Percentiles rank a stretch among this genome's conserved stretches.
These are phyloP conservation scores for Coprinopsis cinerea DNA, from an alignment of 768 basidiomycete genomes.

Conservation along the genomic window DNA sequence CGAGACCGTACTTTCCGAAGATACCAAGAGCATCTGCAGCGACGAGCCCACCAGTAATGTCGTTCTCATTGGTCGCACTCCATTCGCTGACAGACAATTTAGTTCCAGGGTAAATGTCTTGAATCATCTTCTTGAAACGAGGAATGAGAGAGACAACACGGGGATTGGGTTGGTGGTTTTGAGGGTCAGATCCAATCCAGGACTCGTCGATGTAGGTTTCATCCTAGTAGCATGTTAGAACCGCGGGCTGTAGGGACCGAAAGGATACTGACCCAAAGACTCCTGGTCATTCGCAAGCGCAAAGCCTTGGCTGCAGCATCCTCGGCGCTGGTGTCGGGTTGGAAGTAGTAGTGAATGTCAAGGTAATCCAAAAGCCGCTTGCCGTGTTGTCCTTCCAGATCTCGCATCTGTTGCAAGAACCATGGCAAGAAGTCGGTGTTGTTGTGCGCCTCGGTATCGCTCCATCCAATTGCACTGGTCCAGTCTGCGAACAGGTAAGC, in stretches of 20 bases:
- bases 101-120: constrained; percentile 46
- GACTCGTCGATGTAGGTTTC: constrained; percentile 49
- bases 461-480: constrained; percentile 43
- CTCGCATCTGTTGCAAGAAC: constrained; percentile 47
- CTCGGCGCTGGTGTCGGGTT: constrained; percentile 46
- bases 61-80: constrained; percentile 41
- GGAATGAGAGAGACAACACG: constrained; percentile 40
- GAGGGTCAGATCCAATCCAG: constrained; percentile 38
- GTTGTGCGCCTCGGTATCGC: constrained; percentile 44
- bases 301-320: constrained; percentile 46
- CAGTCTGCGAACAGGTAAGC: constrained; percentile 32
- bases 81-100: constrained; percentile 51
- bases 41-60: constrained; percentile 48
- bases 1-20: constrained; percentile 43
- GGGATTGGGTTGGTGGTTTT: constrained; percentile 44
- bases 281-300: constrained; percentile 43
- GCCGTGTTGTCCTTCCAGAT: constrained; percentile 26
- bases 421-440: constrained; percentile 52
- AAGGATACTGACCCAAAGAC: constrained; percentile 36
- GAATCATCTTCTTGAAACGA: constrained; percentile 44
- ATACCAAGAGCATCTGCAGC: constrained; percentile 48
- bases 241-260: not conserved
- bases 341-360: constrained; percentile 54
- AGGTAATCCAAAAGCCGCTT: constrained; percentile 48
- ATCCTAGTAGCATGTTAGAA: constrained; percentile 26